Evolutionary conservation across 495 filamentous ascomycete species (phyloP).

Genomic region (Amniculicola lignicola): DNA sequence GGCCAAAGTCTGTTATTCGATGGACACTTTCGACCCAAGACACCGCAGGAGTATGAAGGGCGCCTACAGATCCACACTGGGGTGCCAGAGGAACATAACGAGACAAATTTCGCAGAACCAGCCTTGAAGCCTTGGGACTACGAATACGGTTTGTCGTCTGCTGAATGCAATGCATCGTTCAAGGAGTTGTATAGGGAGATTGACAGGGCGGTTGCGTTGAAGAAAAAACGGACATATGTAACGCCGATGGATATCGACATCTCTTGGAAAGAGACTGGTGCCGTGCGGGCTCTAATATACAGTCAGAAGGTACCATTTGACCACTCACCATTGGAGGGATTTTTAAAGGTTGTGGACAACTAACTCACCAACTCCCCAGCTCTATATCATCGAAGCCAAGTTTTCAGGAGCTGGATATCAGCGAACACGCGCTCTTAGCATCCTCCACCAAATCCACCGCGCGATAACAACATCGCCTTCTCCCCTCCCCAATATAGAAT

Average conservation of each 20-base stretch:
- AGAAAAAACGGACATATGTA: background rate
- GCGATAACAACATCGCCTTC: background rate
- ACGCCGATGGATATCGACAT: background rate
- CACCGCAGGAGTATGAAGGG: no score
- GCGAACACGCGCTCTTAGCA: background rate
- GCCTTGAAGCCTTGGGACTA: no score
- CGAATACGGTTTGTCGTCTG: constrained; percentile 20
- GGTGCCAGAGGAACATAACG: no score
- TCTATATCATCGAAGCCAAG: background rate
- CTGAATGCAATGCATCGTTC: background rate
- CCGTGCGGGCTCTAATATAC: no score
- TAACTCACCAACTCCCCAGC: background rate
- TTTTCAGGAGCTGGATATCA: background rate
- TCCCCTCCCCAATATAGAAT: background rate
- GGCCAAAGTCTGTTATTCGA: no score
- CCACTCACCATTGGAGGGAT: no score
- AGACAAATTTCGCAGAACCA: no score
- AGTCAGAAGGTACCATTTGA: no score
- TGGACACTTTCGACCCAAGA: no score
- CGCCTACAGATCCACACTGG: no score
- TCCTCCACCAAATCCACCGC: background rate
- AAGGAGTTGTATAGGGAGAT: background rate
- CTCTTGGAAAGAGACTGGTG: no score
- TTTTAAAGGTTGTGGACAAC: no score
- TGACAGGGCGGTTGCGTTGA: background rate